A percentile compares a stretch with the other conserved stretches of the same genome.
Conservation (phyloP, 1,284 basidiomycete species). For the Golubevia pallescens region DNA sequence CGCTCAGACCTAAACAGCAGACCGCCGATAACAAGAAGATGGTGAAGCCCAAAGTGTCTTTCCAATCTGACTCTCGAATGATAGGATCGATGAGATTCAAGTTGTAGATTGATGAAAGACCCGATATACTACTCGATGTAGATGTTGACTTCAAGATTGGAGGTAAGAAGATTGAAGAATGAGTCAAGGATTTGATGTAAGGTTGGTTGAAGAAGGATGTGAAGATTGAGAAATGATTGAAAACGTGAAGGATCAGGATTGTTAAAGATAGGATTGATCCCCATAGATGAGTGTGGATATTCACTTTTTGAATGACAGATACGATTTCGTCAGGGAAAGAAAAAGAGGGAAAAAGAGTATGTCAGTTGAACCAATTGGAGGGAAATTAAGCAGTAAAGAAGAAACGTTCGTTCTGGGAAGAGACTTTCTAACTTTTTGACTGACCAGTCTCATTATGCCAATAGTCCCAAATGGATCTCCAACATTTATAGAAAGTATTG, state of each 20-base stretch:
- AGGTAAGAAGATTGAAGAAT: slow-evolving; percentile 27
- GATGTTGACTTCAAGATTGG: slow-evolving; percentile 37
- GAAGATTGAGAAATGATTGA: slow-evolving; percentile 67
- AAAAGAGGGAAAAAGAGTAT: too few species aligned
- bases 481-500: slow-evolving; percentile 48
- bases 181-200: slow-evolving; percentile 17
- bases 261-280: slow-evolving; percentile 42
- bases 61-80: slow-evolving; percentile 18
- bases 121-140: slow-evolving; percentile 5
- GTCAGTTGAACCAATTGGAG: too few species aligned
- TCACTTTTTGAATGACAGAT: too few species aligned
- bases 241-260: slow-evolving; percentile 66
- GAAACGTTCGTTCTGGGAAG: neutral
- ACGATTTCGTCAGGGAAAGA: too few species aligned
- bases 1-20: slow-evolving; percentile 49
- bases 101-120: slow-evolving; percentile 62
- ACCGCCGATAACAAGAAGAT: slow-evolving; percentile 43
- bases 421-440: neutral
- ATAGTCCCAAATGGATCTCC: slow-evolving; percentile 56
- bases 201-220: slow-evolving; percentile 29
- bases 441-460: slow-evolving; percentile 61
- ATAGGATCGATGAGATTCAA: slow-evolving; percentile 20
- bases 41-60: slow-evolving; percentile 36
- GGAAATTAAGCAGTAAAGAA: too few species aligned
- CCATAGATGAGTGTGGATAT: slow-evolving; percentile 63